Evolutionary conservation across 2,329 filamentous ascomycete genomes (phyloP), one percentile per base, ranked within the genome.

Genomic region (Fusarium compactum): DNA sequence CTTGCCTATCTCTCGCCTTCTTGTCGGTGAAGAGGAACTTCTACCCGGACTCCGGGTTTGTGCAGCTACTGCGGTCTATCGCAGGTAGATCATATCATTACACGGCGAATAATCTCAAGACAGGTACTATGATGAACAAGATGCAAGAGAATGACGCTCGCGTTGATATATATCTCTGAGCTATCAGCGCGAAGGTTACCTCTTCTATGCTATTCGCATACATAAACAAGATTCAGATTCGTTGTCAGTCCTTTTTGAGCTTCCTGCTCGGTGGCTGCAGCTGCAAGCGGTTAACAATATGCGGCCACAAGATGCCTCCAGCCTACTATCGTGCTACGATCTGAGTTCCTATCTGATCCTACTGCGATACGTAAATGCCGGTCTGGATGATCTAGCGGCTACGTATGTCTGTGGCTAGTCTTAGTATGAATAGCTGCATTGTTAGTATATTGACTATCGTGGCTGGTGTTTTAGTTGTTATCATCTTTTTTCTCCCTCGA

Each of bases 11-110:
- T 30, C 54, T 67, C 55, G 51, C 64, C 68, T 70, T 64, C 44
- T 29, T 55, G 64, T 62, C 65, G 68, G 68, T 65, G 59, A 65
- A 55, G 52, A 55, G 52, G 55, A 20, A 44, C 54, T 43, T 52
- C 40, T 67, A 20, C 51, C 67, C 59, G 52, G 46, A 12, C 55
- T 48, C 52, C 67, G 67, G 45, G 48, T 62, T 40, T 43, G 45
- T 53, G 41, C 53, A 63, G 47, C 32, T 41, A 29, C 53, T 29
- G 34, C 18, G 34, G 34, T 38, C n/a, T 38, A 38, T 24, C 47
- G 46, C 51, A 59, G 54, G 51, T 53, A 40, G 22, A 41, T 40
- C 51, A 32, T 30, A 14, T 41, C 11, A 29, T 11, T 29, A 40
- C 38, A 40, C 43, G 47, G 54, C 45, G 32, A 60, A 70, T 56